Conservation (phyloP, 495 filamentous ascomycete genomes). For the Talaromyces proteolyticus region DNA sequence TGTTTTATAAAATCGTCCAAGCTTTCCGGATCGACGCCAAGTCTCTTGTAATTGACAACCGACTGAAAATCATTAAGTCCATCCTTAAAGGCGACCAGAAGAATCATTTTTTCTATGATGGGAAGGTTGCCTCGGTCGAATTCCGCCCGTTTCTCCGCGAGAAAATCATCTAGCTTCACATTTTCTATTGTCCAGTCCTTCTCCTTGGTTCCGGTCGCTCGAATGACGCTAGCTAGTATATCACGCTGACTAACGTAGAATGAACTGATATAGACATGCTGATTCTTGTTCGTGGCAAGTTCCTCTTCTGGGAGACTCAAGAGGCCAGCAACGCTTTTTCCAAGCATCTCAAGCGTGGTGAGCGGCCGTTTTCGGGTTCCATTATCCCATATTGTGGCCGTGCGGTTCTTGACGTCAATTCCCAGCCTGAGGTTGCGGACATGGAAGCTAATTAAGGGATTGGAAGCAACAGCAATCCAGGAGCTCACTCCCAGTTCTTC, state of each 20-base stretch:
- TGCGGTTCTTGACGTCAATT: conserved; percentile 33
- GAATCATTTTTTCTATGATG: no score
- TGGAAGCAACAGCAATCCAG: conserved; percentile 43
- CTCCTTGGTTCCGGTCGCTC: conserved; percentile 46
- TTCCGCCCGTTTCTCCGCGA: no score
- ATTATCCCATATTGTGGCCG: no score
- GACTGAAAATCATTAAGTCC: no score
- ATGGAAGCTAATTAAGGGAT: conserved; percentile 46
- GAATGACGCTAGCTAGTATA: conserved; percentile 44
- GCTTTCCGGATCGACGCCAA: no score
- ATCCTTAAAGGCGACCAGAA: no score
- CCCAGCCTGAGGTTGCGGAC: conserved; percentile 23
- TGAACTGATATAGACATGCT: conserved; percentile 33
- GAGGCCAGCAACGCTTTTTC: not conserved
- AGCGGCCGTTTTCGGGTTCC: no score
- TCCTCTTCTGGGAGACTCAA: not conserved
- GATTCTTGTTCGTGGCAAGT: conserved; percentile 24
- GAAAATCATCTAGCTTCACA: no score
- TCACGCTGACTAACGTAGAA: conserved; percentile 46
- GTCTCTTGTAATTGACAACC: no score
- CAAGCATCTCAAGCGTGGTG: no score
- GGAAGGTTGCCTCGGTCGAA: no score
- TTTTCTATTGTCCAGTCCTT: conserved; percentile 58
- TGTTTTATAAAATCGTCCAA: no score
- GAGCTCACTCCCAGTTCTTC: conserved; percentile 33